A percentile compares a stretch with the other conserved stretches of the same genome.
Evolutionary conservation across 2,329 filamentous ascomycete genomes (phyloP).

Genomic region (Dactylellina drechsleri): DNA sequence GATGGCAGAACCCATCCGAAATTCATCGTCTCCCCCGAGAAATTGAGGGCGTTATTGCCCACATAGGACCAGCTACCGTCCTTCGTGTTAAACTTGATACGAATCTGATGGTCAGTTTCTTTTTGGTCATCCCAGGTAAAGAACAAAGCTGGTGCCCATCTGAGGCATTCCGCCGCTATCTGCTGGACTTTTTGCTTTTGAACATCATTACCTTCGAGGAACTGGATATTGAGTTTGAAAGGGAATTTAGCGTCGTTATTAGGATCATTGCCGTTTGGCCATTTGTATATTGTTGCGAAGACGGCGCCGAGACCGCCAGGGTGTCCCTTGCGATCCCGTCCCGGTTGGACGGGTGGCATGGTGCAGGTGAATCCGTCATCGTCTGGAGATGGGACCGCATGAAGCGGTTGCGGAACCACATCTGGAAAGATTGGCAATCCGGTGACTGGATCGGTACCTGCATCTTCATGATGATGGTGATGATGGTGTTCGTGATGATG

Average conservation of each 20-base stretch:
- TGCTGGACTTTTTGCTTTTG: conserved; percentile 7
- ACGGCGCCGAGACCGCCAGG: conserved; percentile 12
- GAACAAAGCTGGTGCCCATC: conserved; percentile 1
- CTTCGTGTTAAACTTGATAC: conserved; percentile 9
- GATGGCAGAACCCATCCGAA: neutral
- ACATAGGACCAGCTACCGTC: conserved; percentile 12
- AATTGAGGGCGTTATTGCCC: conserved; percentile 7
- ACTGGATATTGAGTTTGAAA: conserved; percentile 14
- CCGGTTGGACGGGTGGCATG: conserved; percentile 2
- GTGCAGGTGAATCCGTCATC: conserved; percentile 9
- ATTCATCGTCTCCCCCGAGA: conserved; percentile 5
- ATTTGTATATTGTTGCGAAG: conserved; percentile 6
- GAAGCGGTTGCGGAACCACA: neutral
- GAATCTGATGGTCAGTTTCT: neutral
- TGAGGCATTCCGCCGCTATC: neutral
- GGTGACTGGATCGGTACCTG: conserved; percentile 1
- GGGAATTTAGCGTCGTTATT: conserved; percentile 6
- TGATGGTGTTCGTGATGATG: no score
- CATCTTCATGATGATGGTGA: no score
- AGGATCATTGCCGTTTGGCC: conserved; percentile 4
- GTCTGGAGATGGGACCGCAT: neutral
- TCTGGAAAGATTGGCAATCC: neutral
- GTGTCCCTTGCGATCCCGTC: neutral
- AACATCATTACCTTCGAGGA: conserved; percentile 13
- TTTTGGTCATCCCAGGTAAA: conserved; percentile 1